These are phyloP conservation scores for Gyrodon lividus DNA, from an alignment of 768 basidiomycete species.

Conservation along the genomic window DNA sequence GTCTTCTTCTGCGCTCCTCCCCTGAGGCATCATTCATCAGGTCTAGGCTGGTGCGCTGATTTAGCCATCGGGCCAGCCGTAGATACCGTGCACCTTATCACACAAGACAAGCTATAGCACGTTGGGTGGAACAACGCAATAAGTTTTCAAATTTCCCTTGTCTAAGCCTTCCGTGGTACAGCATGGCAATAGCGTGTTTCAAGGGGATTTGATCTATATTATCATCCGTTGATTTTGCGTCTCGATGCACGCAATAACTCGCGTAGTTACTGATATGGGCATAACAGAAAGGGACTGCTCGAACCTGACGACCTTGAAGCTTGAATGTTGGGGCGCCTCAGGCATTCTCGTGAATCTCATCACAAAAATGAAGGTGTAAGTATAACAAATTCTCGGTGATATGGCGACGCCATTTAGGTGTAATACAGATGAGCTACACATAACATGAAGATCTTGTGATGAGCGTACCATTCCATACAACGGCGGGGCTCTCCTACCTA, in stretches of 20 bases:
- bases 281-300: too few relatives aligned
- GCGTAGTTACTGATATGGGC: too few relatives aligned
- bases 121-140: not conserved
- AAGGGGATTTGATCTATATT: too few relatives aligned
- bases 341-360: too few relatives aligned
- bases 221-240: too few relatives aligned
- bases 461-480: constrained; percentile 8
- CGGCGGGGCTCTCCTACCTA: not conserved
- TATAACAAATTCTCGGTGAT: constrained; percentile 2
- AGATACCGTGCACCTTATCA: not conserved
- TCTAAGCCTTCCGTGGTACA: too few relatives aligned
- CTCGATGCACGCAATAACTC: too few relatives aligned
- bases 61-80: constrained; percentile 18
- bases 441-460: not conserved
- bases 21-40: not conserved
- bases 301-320: not conserved
- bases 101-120: not conserved
- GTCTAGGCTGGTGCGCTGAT: constrained; percentile 10
- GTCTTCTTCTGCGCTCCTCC: constrained; percentile 7
- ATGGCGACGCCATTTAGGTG: too few relatives aligned
- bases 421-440: not conserved
- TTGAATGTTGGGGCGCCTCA: not conserved
- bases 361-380: too few relatives aligned
- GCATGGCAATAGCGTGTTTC: too few relatives aligned
- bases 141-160: not conserved